Evolutionary conservation across 2,329 filamentous ascomycete species (phyloP).

Genomic region (Pestalotiopsis sp.): DNA sequence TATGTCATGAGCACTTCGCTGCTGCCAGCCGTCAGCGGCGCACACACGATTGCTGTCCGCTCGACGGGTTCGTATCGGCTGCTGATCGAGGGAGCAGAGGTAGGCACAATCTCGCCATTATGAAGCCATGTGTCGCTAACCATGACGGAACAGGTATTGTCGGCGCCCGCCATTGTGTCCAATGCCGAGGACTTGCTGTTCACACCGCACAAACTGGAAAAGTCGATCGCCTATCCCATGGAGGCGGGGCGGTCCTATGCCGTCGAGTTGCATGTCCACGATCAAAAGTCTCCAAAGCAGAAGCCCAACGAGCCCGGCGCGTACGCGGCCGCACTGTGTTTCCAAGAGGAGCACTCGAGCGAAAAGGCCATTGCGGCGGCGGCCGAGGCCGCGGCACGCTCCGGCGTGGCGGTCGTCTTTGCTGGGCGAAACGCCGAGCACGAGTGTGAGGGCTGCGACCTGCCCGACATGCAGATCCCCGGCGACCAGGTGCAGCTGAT

Average conservation of each 20-base stretch:
- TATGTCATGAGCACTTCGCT: background rate
- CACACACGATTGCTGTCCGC: background rate
- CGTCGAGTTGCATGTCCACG: background rate
- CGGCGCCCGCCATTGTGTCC: background rate
- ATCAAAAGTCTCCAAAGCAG: background rate
- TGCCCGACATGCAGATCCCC: background rate
- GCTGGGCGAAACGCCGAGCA: constrained; percentile 4
- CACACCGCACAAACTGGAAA: background rate
- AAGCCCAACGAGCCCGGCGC: background rate
- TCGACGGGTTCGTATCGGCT: background rate
- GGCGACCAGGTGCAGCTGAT: background rate
- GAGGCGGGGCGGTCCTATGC: background rate
- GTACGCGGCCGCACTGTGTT: background rate
- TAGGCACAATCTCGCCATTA: background rate
- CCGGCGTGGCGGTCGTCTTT: constrained; percentile 2
- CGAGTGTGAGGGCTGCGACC: constrained; percentile 5
- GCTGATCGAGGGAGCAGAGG: background rate
- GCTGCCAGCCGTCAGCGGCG: background rate
- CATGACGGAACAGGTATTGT: background rate
- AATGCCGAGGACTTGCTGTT: background rate
- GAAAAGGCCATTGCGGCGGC: background rate
- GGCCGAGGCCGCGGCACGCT: background rate
- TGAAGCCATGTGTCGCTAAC: no score
- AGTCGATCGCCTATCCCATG: background rate
- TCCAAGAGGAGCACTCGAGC: background rate